A percentile compares a stretch with the other conserved stretches of the same genome.
Conservation (phyloP, 2,329 filamentous ascomycete genomes). For the Lachnellula suecica region DNA sequence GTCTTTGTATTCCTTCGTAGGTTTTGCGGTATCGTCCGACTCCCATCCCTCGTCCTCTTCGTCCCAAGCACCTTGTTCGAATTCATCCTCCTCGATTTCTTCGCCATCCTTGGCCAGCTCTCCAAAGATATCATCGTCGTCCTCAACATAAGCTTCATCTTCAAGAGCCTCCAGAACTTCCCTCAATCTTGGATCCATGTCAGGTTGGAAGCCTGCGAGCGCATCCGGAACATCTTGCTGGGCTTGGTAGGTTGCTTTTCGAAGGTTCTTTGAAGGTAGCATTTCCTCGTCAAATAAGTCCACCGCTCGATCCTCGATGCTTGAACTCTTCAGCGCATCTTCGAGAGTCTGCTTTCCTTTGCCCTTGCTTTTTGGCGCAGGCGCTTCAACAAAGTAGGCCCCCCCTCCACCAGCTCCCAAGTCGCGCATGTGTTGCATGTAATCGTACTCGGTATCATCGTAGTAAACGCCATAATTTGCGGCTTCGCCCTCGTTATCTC, state of each 20-base stretch:
- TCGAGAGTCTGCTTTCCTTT: slow-evolving; percentile 81
- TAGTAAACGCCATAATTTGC: slow-evolving; percentile 92
- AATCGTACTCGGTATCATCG: slow-evolving; percentile 95
- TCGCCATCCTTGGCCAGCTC: slow-evolving; percentile 66
- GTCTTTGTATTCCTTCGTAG: slow-evolving; percentile 53
- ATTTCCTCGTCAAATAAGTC: slow-evolving; percentile 72
- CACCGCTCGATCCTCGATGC: slow-evolving; percentile 51
- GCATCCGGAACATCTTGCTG: slow-evolving; percentile 91
- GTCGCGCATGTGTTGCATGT: slow-evolving; percentile 98
- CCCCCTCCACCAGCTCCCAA: slow-evolving; percentile 69
- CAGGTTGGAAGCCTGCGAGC: slow-evolving; percentile 90
- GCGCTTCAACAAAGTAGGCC: slow-evolving; percentile 80
- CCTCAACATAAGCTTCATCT: slow-evolving; percentile 89
- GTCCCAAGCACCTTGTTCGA: slow-evolving; percentile 63
- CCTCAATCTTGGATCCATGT: slow-evolving; percentile 91
- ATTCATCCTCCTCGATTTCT: slow-evolving; percentile 79
- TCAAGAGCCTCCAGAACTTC: slow-evolving; percentile 93
- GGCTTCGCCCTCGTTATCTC: slow-evolving; percentile 92
- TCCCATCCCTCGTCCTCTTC: slow-evolving; percentile 84
- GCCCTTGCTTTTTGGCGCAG: slow-evolving; percentile 56
- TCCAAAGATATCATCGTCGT: slow-evolving; percentile 80
- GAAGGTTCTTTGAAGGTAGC: slow-evolving; percentile 76
- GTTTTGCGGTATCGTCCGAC: slow-evolving; percentile 87
- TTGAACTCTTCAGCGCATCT: slow-evolving; percentile 71
- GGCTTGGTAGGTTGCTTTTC: slow-evolving; percentile 79